Evolutionary conservation across 2,329 filamentous ascomycete species (phyloP), one percentile per base, ranked within the genome.

Genomic region (Trichoderma afroharzianum): DNA sequence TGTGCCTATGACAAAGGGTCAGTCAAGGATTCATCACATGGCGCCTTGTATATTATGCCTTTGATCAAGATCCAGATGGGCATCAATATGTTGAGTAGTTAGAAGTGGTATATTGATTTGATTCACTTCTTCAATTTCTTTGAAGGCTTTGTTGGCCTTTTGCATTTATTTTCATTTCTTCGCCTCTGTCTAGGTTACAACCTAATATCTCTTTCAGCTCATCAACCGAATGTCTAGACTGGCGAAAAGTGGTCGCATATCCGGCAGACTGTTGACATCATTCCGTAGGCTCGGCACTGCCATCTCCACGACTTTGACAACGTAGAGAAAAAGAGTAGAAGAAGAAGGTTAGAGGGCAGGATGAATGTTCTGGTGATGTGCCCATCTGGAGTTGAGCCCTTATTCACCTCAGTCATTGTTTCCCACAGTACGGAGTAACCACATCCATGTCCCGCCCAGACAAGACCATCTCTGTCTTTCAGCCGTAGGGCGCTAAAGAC

Each of bases 401-500:
- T 39, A 24, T 24, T 36, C 7, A 32, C 15, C 4, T 50, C 26
- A 4, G 6, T 39, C 14, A n/a, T 0, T n/a, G n/a, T 21, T 15
- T 59, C 28, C 11, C 12, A 58, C 12, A 8, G 3, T 12, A 24
- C 12, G 32, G 6, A 8, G 3, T 12, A 24, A 11, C 32, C 32
- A 26, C 7, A 39, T 21, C 58, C 58, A 33, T 39, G 21, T 30
- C 8, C 3, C 32, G 12, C 24, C n/a, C 28, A 57, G n/a, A 36
- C 62, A 18, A 21, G 39, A 15, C 11, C 30, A 9, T 39, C 15
- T 58, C 18, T 21, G 18, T 21, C 7, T 21, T 30, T 67, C 63
- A 67, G 63, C 63, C 63, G 50, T 39, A 67, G 53, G n/a, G 24
- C 63, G 63, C 63, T 67, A 67, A 43, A 3, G 63, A 39, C 63